Percentiles rank a stretch among this genome's conserved stretches.
These are phyloP conservation scores for Zygotorulaspora florentina DNA, from an alignment of 805 yeast genomes.

Conservation along the genomic window DNA sequence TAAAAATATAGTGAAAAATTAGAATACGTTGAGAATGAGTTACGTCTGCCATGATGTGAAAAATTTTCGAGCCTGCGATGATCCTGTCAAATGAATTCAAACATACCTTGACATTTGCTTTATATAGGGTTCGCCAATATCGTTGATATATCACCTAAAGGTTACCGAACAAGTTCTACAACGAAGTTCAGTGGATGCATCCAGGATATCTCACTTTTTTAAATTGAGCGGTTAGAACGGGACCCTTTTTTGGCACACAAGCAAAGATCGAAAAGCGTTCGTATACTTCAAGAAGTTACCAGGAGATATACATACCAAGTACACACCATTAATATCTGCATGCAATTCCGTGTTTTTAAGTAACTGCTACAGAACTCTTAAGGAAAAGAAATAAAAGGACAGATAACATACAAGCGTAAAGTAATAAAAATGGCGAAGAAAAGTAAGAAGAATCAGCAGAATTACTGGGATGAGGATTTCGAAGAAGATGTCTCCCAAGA, in stretches of 20 bases:
- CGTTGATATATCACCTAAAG: too few species aligned
- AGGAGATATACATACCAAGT: background rate
- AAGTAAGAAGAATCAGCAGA: conserved; percentile 66
- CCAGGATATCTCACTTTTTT: too few species aligned
- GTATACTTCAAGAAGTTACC: background rate
- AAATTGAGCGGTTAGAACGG: too few species aligned
- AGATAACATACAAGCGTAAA: too few species aligned
- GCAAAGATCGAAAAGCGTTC: background rate
- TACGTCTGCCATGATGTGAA: conserved; percentile 14
- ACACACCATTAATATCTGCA: background rate
- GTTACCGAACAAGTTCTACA: too few species aligned
- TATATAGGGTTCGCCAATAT: too few species aligned
- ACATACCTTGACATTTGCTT: too few species aligned
- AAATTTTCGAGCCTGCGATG: conserved; percentile 14
- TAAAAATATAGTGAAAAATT: conserved; percentile 1
- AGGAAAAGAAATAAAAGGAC: too few species aligned
- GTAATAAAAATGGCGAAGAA: conserved; percentile 40
- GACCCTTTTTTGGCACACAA: too few species aligned
- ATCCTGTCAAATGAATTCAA: background rate
- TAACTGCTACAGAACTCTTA: too few species aligned
- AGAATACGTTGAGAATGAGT: conserved; percentile 5
- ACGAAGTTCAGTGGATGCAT: too few species aligned
- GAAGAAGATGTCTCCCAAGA: conserved; percentile 48
- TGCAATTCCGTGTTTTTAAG: background rate
- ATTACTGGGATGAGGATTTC: conserved; percentile 75